These are phyloP conservation scores for Paramecium caudatum DNA, from an alignment of 73 alveolate species.

Conservation along the genomic window DNA sequence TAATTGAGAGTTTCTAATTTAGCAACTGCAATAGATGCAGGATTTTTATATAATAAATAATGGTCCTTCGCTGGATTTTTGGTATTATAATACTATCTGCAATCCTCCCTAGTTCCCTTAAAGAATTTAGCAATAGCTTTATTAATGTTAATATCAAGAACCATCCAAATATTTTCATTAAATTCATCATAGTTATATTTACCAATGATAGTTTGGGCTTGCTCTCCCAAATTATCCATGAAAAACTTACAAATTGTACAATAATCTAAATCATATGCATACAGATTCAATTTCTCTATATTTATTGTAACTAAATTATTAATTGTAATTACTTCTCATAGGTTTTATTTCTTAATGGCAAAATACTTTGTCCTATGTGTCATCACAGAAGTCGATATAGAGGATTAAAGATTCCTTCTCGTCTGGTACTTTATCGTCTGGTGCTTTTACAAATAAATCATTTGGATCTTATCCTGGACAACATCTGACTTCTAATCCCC, in stretches of 20 bases:
- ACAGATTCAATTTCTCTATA: conserved; percentile 39
- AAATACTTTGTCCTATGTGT: conserved; percentile 24
- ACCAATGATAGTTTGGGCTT: conserved; percentile 64
- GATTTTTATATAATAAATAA: conserved; percentile 38
- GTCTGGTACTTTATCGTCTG: conserved; percentile 53
- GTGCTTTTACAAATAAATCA: conserved; percentile 45
- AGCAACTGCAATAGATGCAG: conserved; percentile 59
- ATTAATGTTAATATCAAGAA: conserved; percentile 33
- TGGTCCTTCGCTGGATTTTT: background rate
- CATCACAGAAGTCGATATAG: conserved; percentile 27
- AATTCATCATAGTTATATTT: background rate
- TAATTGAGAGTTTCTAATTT: conserved; percentile 1
- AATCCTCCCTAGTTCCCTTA: conserved; percentile 58
- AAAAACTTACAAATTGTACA: conserved; percentile 69
- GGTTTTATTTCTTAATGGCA: background rate
- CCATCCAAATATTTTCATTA: conserved; percentile 70
- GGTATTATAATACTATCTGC: background rate
- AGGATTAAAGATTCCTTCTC: conserved; percentile 5
- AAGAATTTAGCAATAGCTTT: conserved; percentile 57
- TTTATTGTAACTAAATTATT: background rate
- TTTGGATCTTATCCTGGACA: background rate
- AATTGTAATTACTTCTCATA: background rate
- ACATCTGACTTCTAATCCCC: conserved; percentile 63
- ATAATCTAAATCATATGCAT: conserved; percentile 73
- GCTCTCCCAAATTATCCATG: conserved; percentile 75